Evolutionary conservation across 2,329 filamentous ascomycete genomes (phyloP), one percentile per base, ranked within the genome.

Genomic region (Trichophyton rubrum): DNA sequence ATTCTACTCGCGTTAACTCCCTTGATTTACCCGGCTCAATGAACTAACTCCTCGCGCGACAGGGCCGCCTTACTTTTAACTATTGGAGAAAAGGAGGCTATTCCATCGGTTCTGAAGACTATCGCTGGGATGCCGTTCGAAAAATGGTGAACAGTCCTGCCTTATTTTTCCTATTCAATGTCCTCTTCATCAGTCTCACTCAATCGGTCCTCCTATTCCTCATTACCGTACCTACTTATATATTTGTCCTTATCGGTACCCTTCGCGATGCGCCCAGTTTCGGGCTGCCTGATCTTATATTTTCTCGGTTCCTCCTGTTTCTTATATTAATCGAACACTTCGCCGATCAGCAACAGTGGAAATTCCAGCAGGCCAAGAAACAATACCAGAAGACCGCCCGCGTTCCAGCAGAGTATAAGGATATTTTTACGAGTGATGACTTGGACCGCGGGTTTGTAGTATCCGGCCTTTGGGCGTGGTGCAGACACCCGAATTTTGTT

Each of bases 21-120:
- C 30, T 20, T 11, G 27, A 7, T 30, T 30, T 57, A 40, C 30
- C 20, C n/a, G 3, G 8, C n/a, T 7, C 17, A 5, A 22, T 41
- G 20, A 17, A 57, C 58, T 59, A 40, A 59, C 45, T 22, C 13
- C 35, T 45, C 56, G 30, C 33, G 55, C 15, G 56, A 20, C 66
- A 90, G 88, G 71, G 77, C 61, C 87, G 93, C 9, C 78, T 99
- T 74, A 97, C 92, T 2, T 97, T 83, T 79, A 99, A 99, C 75
- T 99, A 96, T 77, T 96, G 88, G 86, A 87, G 93, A 62, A 95
- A 89, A 73, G 93, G 93, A 43, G 93, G 93, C 24, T 99, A 99
- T 72, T 78, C 80, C 15, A 79, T 91, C 64, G 92, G 93, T 41
- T 91, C 88, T 15, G 92, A 99, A 74, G 93, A 99, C 73, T 99